Evolutionary conservation across 2,329 filamentous ascomycete species (phyloP), one percentile per base, ranked within the genome.

Genomic region (Colletotrichum sp.): DNA sequence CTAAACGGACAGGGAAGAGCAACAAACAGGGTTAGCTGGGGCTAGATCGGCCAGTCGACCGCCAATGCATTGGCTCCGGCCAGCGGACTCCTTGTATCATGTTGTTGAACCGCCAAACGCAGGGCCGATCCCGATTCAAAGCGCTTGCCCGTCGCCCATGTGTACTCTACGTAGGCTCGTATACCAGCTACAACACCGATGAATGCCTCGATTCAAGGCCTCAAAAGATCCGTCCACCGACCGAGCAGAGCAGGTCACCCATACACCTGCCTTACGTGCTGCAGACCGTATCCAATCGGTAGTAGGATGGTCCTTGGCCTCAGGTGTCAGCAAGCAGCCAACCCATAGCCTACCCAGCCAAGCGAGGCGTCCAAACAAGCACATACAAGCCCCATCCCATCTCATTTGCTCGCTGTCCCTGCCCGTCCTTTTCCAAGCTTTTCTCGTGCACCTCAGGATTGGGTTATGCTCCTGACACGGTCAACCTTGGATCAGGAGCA

Each of bases 111-210:
- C 74, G 71, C 64, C 26, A 75, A 64, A 59, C 57, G 57, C 70
- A 74, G 34, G 70, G 65, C 28, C 70, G 74, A 75, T 75, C 73
- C 70, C 73, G 64, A 76, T 76, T 55, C 34, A 73, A 75, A 73
- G 69, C 70, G 73, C 70, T 73, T 48, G 63, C 39, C n/a, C 28
- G 16, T 59, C 16, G 9, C 28, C 24, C 21, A n/a, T 26, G 55
- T 52, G 43, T 52, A 52, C n/a, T 21, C 3, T 21, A 52, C n/a
- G 43, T 52, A 52, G n/a, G 43, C 43, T 13, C 43, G n/a, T 52
- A 52, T 52, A 21, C n/a, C n/a, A 52, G 39, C 55, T 52, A 67
- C 60, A 16, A 26, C 28, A 48, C 12, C 7, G 43, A 21, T 52
- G 43, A 52, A 52, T 21, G 43, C 26, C 34, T 61, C 72, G 16